A percentile compares a stretch with the other conserved stretches of the same genome.
Conservation (phyloP, 164 flowering plant genomes). For the Pachysandra terminalis region DNA sequence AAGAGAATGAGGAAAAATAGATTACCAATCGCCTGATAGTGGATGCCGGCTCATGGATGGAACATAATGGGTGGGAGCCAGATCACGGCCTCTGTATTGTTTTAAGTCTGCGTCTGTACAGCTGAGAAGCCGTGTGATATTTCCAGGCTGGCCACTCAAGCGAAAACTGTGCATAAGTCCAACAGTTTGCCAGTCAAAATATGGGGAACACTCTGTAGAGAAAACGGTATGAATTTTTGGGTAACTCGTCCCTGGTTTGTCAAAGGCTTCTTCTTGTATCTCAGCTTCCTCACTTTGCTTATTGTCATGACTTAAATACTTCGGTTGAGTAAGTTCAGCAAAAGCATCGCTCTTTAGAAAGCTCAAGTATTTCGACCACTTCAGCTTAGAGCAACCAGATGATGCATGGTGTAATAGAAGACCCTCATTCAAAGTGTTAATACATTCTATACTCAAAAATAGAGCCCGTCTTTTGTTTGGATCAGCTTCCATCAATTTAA, state of each 20-base stretch:
- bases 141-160: conserved; percentile 95
- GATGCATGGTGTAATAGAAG: conserved; percentile 71
- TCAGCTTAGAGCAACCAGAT: conserved; percentile 76
- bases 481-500: conserved; percentile 64
- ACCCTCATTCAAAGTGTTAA: conserved; percentile 87
- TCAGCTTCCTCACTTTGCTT: conserved; percentile 26
- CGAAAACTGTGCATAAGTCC: conserved; percentile 93
- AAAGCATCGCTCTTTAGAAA: conserved; percentile 80
- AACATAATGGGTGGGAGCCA: conserved; percentile 97
- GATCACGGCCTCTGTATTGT: conserved; percentile 72
- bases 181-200: conserved; percentile 99
- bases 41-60: conserved; percentile 99
- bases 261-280: conserved; percentile 22
- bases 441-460: conserved; percentile 79
- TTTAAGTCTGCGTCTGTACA: conserved; percentile 86
- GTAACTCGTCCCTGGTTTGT: conserved; percentile 29
- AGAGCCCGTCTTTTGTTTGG: conserved; percentile 56
- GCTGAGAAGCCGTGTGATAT: conserved; percentile 90
- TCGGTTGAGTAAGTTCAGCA: conserved; percentile 72
- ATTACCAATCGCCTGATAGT: conserved; percentile 95
- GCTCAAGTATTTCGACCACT: conserved; percentile 89
- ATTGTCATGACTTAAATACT: conserved; percentile 35
- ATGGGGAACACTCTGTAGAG: conserved; percentile 86
- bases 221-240: conserved; percentile 94
- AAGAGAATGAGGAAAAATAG: conserved; percentile 23